phyloP scores from a whole-genome alignment of 306 rosid genomes.

The Vigna hirtella region DNA sequence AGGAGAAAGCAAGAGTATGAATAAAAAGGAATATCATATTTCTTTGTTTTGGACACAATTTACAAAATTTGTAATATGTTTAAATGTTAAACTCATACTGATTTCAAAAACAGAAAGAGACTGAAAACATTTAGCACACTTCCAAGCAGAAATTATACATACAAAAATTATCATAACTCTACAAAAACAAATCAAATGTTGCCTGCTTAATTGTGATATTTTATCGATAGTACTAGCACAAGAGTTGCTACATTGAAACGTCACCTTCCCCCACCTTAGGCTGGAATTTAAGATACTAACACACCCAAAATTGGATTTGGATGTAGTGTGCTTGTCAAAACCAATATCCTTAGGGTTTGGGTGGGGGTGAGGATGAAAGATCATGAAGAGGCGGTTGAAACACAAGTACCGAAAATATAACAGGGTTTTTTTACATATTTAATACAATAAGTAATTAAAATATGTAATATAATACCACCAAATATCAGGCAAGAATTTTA shows the following conservation, averaged over 20 bases:
- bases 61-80: neutral
- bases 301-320: neutral
- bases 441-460: neutral
- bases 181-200: neutral
- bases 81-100: slow-evolving; percentile 21
- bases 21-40: slow-evolving; percentile 17
- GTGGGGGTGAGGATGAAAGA: neutral
- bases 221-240: neutral
- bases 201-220: slow-evolving; percentile 3
- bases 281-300: neutral
- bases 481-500: neutral
- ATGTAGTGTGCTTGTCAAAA: neutral
- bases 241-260: neutral
- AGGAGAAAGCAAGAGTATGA: slow-evolving; percentile 1
- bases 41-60: slow-evolving; percentile 1
- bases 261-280: neutral
- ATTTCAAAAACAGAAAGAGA: slow-evolving; percentile 7
- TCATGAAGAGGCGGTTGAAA: neutral
- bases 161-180: neutral
- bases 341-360: neutral
- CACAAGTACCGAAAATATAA: neutral
- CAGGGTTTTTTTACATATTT: neutral
- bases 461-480: slow-evolving; percentile 1
- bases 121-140: slow-evolving; percentile 16
- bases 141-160: slow-evolving; percentile 19